phyloP scores from a whole-genome alignment of 352 stramenopile species.

The Globisporangium iwayamae region DNA sequence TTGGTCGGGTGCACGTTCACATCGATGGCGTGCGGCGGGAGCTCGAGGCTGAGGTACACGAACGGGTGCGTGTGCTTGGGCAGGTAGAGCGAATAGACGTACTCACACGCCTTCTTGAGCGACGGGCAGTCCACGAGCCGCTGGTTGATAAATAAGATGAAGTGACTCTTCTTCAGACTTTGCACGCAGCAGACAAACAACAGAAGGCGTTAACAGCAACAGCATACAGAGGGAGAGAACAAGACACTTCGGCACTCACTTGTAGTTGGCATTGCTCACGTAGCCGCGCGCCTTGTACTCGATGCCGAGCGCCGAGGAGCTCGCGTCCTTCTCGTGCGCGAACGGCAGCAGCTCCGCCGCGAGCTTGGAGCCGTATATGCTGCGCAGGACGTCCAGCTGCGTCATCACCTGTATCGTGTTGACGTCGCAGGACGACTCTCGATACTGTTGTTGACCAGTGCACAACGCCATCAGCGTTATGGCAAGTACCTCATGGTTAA shows the following conservation, averaged over 20 bases:
- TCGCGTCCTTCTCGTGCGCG: conserved; percentile 26
- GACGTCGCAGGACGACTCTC: conserved; percentile 72
- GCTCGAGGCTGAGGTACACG: conserved; percentile 95
- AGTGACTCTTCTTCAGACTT: conserved; percentile 79
- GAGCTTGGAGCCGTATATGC: conserved; percentile 73
- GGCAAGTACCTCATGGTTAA: not conserved
- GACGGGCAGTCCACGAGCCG: conserved; percentile 92
- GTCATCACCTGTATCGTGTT: conserved; percentile 65
- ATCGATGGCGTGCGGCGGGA: conserved; percentile 94
- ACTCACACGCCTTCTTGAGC: conserved; percentile 93
- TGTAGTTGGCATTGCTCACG: conserved; percentile 89
- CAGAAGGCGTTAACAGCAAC: conserved; percentile 3
- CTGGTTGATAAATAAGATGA: conserved; percentile 98
- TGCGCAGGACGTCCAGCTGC: conserved; percentile 70
- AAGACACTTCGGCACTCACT: conserved; percentile 26
- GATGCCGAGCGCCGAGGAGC: conserved; percentile 20
- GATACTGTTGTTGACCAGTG: conserved; percentile 35
- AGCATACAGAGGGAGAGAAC: not conserved
- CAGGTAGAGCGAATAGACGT: conserved; percentile 92
- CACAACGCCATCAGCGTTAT: not conserved
- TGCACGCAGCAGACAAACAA: not conserved
- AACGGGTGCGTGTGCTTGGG: conserved; percentile 95
- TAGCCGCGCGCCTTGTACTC: conserved; percentile 48
- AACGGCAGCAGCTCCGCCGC: conserved; percentile 59
- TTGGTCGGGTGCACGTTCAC: conserved; percentile 99